Conservation (phyloP, 768 basidiomycete genomes). For the Amanita pseudoporphyria region DNA sequence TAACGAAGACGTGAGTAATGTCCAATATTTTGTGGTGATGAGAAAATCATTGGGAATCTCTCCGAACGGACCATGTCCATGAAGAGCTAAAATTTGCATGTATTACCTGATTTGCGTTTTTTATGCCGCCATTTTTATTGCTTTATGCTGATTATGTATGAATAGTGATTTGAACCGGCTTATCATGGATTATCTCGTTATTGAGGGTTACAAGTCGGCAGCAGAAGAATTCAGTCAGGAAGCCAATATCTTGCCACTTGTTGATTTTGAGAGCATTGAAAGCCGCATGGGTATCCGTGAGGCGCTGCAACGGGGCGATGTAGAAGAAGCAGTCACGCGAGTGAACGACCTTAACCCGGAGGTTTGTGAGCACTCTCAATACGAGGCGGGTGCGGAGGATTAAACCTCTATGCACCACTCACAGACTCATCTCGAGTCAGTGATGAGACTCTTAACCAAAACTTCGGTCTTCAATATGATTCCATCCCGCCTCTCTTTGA, state of each 20-base stretch:
- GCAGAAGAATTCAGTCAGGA: slow-evolving; percentile 93
- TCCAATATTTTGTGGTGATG: slow-evolving; percentile 35
- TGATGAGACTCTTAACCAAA: slow-evolving; percentile 75
- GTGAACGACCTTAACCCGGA: slow-evolving; percentile 96
- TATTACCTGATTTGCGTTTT: slow-evolving; percentile 63
- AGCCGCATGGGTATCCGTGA: slow-evolving; percentile 92
- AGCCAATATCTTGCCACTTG: slow-evolving; percentile 62
- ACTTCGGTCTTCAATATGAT: slow-evolving; percentile 99
- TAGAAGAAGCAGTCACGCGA: slow-evolving; percentile 90
- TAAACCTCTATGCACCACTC: slow-evolving; percentile 99
- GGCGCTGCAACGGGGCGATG: slow-evolving; percentile 87
- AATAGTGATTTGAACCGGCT: slow-evolving; percentile 86
- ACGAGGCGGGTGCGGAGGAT: slow-evolving; percentile 46
- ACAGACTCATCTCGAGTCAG: slow-evolving; percentile 64
- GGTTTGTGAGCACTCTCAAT: slow-evolving; percentile 34
- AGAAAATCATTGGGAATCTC: slow-evolving; percentile 97
- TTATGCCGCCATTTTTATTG: not conserved
- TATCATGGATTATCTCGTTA: slow-evolving; percentile 96
- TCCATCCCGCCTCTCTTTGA: slow-evolving; percentile 18
- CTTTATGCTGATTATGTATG: slow-evolving; percentile 13
- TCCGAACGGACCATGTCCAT: slow-evolving; percentile 56
- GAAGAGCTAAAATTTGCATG: slow-evolving; percentile 72
- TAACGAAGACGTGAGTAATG: slow-evolving; percentile 80
- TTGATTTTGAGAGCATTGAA: slow-evolving; percentile 89
- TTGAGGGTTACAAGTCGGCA: slow-evolving; percentile 94